phyloP scores from a whole-genome alignment of 1,284 basidiomycete genomes.

The Leccinum huronense region DNA sequence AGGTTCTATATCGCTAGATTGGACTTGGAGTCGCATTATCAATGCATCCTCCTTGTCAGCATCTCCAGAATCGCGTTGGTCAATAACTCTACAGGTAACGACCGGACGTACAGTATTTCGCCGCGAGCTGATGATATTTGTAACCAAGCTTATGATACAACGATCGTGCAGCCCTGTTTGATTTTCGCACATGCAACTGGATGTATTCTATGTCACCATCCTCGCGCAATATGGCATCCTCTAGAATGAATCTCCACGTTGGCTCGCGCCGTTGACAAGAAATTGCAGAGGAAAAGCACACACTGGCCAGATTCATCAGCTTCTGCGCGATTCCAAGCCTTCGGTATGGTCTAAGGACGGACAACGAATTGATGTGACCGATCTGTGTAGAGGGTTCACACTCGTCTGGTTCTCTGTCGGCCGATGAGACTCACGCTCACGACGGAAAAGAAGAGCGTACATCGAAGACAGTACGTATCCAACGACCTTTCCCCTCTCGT shows the following conservation, averaged over 20 bases:
- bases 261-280: slow-evolving; percentile 8
- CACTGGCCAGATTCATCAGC: slow-evolving; percentile 86
- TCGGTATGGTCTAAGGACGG: slow-evolving; percentile 82
- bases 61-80: slow-evolving; percentile 45
- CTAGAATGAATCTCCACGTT: slow-evolving; percentile 40
- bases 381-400: slow-evolving; percentile 11
- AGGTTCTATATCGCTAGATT: slow-evolving; percentile 24
- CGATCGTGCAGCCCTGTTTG: slow-evolving; percentile 81
- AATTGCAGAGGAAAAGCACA: slow-evolving; percentile 27
- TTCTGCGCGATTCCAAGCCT: slow-evolving; percentile 85
- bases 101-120: slow-evolving; percentile 73
- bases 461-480: slow-evolving; percentile 96
- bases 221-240: slow-evolving; percentile 83
- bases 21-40: slow-evolving; percentile 66
- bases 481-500: slow-evolving; percentile 84
- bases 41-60: slow-evolving; percentile 85
- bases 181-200: slow-evolving; percentile 84
- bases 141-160: slow-evolving; percentile 88
- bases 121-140: slow-evolving; percentile 70
- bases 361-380: slow-evolving; percentile 91
- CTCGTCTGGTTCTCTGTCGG: slow-evolving; percentile 28
- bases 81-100: neutral
- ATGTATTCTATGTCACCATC: slow-evolving; percentile 71
- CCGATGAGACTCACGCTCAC: slow-evolving; percentile 6
- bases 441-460: slow-evolving; percentile 44